phyloP scores from a whole-genome alignment of 371 early-diverging fungal genomes.

The Syncephalastrum sp. region DNA sequence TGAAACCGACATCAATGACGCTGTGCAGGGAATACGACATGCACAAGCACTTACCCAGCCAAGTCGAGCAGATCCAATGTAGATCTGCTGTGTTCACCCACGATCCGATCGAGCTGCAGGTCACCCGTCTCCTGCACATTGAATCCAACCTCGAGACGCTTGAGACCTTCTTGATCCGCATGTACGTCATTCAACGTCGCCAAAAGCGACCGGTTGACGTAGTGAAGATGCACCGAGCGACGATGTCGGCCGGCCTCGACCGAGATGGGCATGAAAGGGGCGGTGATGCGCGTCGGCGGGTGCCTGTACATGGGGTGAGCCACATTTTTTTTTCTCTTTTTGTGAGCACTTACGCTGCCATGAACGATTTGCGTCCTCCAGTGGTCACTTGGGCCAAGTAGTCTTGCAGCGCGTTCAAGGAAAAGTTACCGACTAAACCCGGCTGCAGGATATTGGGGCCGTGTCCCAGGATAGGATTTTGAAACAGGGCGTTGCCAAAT shows the following conservation, averaged over 20 bases:
- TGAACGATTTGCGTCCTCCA: too few species aligned
- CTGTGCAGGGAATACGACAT: neutral
- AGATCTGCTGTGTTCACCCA: constrained; percentile 28
- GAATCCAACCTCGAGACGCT: constrained; percentile 31
- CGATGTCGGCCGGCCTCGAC: constrained; percentile 19
- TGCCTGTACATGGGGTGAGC: constrained; percentile 15
- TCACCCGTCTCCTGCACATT: constrained; percentile 23
- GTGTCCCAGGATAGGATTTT: constrained; percentile 14
- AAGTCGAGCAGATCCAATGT: constrained; percentile 26
- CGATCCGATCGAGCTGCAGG: constrained; percentile 15
- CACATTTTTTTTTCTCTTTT: too few species aligned
- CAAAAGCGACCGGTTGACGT: constrained; percentile 22
- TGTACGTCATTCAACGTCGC: neutral
- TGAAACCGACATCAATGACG: neutral
- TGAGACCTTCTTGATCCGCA: neutral
- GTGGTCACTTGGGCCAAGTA: too few species aligned
- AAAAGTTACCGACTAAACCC: too few species aligned
- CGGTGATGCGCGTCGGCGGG: constrained; percentile 25
- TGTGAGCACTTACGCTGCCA: too few species aligned
- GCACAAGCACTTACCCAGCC: constrained; percentile 19
- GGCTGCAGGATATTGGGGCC: constrained; percentile 11
- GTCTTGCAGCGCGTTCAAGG: too few species aligned
- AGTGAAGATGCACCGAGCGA: constrained; percentile 27
- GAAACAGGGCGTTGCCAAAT: constrained; percentile 35
- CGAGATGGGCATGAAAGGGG: constrained; percentile 22